Evolutionary conservation across 202 grass and related monocot genomes (phyloP).

Genomic region (Carex sylvatica): DNA sequence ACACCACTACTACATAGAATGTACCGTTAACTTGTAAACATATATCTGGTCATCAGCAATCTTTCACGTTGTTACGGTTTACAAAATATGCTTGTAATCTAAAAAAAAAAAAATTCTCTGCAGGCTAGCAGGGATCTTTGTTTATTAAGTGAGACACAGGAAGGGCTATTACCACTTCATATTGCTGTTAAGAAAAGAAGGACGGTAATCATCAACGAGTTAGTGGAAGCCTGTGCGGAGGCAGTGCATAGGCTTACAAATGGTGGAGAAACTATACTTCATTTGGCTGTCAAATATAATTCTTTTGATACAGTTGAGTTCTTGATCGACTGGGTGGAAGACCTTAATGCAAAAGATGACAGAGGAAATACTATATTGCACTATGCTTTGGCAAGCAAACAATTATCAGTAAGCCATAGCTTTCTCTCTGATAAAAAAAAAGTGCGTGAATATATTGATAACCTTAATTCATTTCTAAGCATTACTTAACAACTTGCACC

Average conservation of each 20-base stretch:
- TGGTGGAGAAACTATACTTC: neutral
- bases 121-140: neutral
- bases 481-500: no score
- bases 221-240: neutral
- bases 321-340: neutral
- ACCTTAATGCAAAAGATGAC: neutral
- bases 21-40: no score
- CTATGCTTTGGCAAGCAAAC: neutral
- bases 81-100: neutral
- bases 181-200: slow-evolving; percentile 1
- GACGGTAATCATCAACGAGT: neutral
- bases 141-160: neutral
- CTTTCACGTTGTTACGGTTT: no score
- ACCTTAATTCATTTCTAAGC: no score
- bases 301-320: neutral
- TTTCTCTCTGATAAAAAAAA: no score
- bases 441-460: no score
- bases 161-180: slow-evolving; percentile 15
- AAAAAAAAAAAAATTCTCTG: no score
- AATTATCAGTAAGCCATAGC: no score
- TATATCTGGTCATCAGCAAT: no score
- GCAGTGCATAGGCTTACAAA: neutral
- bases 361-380: slow-evolving; percentile 25
- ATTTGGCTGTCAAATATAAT: slow-evolving; percentile 1
- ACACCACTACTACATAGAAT: no score